Percentiles rank a stretch among this genome's conserved stretches.
phyloP scores from a whole-genome alignment of 345 rosid species.

The Aquilaria sinensis region DNA sequence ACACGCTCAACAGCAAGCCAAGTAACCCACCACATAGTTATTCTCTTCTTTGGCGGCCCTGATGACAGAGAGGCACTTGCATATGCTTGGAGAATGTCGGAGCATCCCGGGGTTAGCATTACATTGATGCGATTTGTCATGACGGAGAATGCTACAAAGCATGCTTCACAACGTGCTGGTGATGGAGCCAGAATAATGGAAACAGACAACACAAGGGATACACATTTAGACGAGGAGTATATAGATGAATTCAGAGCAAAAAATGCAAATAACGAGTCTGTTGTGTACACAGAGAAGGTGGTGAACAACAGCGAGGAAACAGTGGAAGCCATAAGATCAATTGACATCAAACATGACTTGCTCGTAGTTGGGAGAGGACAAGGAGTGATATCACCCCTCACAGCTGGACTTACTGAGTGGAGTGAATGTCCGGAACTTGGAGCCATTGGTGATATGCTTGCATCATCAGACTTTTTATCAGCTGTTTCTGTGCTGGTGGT shows the following conservation, averaged over 20 bases:
- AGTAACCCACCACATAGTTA: slow-evolving; percentile 54
- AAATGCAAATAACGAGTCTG: slow-evolving; percentile 31
- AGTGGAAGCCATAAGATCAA: slow-evolving; percentile 48
- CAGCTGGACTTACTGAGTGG: slow-evolving; percentile 76
- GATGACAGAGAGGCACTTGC: slow-evolving; percentile 82
- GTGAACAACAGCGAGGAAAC: slow-evolving; percentile 73
- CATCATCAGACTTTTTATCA: slow-evolving; percentile 66
- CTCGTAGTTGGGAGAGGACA: slow-evolving; percentile 83
- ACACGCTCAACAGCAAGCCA: slow-evolving; percentile 36
- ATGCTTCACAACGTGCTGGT: not conserved
- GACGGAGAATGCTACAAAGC: slow-evolving; percentile 24
- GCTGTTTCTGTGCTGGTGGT: slow-evolving; percentile 76
- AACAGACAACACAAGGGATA: slow-evolving; percentile 21
- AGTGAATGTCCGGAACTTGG: slow-evolving; percentile 96
- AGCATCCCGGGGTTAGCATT: slow-evolving; percentile 52
- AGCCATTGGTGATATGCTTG: slow-evolving; percentile 78
- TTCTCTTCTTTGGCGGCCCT: slow-evolving; percentile 75
- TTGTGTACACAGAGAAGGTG: slow-evolving; percentile 41
- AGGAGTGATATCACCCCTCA: slow-evolving; percentile 58
- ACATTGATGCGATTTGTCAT: slow-evolving; percentile 52
- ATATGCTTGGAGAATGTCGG: slow-evolving; percentile 77
- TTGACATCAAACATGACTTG: slow-evolving; percentile 62
- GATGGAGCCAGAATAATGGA: not conserved
- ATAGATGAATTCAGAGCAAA: slow-evolving; percentile 42
- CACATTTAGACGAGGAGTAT: slow-evolving; percentile 49